Percentiles rank a stretch among this genome's conserved stretches.
phyloP scores from a whole-genome alignment of 2,329 filamentous ascomycete genomes.

The Pezicula radicicola region DNA sequence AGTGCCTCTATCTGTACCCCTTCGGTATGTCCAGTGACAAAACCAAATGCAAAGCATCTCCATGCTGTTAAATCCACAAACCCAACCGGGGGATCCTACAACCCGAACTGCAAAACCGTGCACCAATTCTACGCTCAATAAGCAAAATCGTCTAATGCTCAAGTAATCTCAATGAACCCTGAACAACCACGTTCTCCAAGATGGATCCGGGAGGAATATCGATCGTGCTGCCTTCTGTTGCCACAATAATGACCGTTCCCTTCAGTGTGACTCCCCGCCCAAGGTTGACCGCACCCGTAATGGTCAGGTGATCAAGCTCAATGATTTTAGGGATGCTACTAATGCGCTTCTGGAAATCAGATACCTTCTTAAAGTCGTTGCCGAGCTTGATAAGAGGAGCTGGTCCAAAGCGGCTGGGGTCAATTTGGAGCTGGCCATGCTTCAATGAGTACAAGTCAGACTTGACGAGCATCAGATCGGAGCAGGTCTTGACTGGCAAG shows the following conservation, averaged over 20 bases:
- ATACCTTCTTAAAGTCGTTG: conserved; percentile 99
- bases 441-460: conserved; percentile 98
- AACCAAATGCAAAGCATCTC: no score
- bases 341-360: conserved; percentile 88
- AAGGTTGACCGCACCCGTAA: conserved; percentile 95
- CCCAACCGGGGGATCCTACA: no score
- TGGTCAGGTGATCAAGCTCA: conserved; percentile 92
- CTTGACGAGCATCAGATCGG: conserved; percentile 99
- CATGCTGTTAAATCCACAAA: no score
- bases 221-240: conserved; percentile 95
- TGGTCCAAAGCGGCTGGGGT: conserved; percentile 92
- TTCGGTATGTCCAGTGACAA: no score
- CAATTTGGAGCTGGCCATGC: conserved; percentile 97
- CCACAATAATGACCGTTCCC: conserved; percentile 98
- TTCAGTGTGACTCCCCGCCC: conserved; percentile 94
- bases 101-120: no score
- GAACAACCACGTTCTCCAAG: conserved; percentile 97
- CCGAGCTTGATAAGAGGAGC: conserved; percentile 98
- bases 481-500: conserved; percentile 99
- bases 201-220: conserved; percentile 96
- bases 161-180: conserved; percentile 81
- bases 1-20: no score
- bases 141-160: conserved; percentile 50
- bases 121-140: no score
- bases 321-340: conserved; percentile 86